Conservation (phyloP, 768 basidiomycete species). For the Pleurotus cornucopiae region DNA sequence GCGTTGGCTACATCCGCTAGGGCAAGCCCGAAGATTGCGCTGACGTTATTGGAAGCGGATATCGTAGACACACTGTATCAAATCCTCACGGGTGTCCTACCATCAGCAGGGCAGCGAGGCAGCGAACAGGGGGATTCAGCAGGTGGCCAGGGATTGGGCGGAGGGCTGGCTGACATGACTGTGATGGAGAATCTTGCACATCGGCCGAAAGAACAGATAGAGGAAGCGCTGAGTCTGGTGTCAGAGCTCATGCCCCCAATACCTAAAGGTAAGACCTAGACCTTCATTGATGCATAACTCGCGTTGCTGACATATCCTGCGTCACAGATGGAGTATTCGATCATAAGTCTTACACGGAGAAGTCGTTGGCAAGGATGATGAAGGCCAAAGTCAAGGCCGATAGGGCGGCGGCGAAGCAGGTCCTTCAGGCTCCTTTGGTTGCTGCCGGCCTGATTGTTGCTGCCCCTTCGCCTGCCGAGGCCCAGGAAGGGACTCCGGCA, state of each 20-base stretch:
- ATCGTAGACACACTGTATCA: slow-evolving; percentile 92
- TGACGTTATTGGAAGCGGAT: slow-evolving; percentile 86
- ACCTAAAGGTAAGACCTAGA: slow-evolving; percentile 67
- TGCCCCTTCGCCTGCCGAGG: slow-evolving; percentile 15
- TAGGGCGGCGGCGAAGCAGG: slow-evolving; percentile 64
- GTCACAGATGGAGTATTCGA: slow-evolving; percentile 90
- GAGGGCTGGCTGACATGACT: slow-evolving; percentile 91
- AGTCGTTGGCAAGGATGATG: slow-evolving; percentile 67
- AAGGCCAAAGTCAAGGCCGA: slow-evolving; percentile 85
- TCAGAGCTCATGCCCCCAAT: slow-evolving; percentile 92
- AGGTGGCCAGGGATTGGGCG: slow-evolving; percentile 76
- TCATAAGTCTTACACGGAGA: slow-evolving; percentile 85
- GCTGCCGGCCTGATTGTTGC: slow-evolving; percentile 9
- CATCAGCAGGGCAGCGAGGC: slow-evolving; percentile 51
- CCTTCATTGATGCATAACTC: neutral
- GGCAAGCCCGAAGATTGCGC: slow-evolving; percentile 82
- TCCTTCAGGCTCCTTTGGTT: slow-evolving; percentile 22
- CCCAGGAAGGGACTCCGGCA: slow-evolving; percentile 12
- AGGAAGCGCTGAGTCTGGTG: slow-evolving; percentile 85
- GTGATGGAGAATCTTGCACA: slow-evolving; percentile 98
- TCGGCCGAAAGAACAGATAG: slow-evolving; percentile 94
- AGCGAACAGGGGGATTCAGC: slow-evolving; percentile 58
- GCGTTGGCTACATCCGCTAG: slow-evolving; percentile 85
- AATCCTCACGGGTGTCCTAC: slow-evolving; percentile 91
- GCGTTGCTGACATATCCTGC: neutral